phyloP scores from a whole-genome alignment of 192 early-diverging fungal genomes.

The Jimgerdemannia flammicorona region DNA sequence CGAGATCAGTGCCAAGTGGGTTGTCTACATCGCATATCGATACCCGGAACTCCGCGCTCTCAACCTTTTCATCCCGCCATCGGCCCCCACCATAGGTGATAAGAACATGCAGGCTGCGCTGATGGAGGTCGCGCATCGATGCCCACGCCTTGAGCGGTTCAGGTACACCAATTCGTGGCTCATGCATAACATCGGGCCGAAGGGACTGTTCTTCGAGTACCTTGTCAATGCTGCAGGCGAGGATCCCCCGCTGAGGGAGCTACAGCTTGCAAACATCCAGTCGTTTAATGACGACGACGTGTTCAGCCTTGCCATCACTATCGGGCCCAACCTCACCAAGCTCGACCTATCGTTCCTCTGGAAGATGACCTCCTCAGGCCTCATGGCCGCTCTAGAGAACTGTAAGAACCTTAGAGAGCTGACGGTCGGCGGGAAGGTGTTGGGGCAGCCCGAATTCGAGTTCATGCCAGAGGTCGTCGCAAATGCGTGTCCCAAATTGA shows the following conservation, averaged over 20 bases:
- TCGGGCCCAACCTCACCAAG: neutral
- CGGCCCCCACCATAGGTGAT: neutral
- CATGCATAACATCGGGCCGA: neutral
- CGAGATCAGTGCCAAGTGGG: neutral
- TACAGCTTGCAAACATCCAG: neutral
- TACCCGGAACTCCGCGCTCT: neutral
- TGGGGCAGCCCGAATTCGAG: neutral
- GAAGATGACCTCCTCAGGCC: neutral
- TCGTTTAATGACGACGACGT: neutral
- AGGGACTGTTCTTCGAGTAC: neutral
- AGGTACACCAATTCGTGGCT: neutral
- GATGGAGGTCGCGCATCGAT: neutral
- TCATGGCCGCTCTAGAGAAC: neutral
- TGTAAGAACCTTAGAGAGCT: neutral
- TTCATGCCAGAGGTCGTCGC: neutral
- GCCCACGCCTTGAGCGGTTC: neutral
- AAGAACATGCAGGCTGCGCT: neutral
- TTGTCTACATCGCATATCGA: neutral
- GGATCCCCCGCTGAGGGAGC: neutral
- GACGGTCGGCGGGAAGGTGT: neutral
- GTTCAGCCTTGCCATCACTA: neutral
- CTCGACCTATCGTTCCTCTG: neutral
- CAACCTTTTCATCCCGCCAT: neutral
- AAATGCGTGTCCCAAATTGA: neutral
- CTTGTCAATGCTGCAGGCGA: neutral